These are phyloP conservation scores for Moniliophthora roreri DNA, from an alignment of 1,284 basidiomycete genomes.

Conservation along the genomic window DNA sequence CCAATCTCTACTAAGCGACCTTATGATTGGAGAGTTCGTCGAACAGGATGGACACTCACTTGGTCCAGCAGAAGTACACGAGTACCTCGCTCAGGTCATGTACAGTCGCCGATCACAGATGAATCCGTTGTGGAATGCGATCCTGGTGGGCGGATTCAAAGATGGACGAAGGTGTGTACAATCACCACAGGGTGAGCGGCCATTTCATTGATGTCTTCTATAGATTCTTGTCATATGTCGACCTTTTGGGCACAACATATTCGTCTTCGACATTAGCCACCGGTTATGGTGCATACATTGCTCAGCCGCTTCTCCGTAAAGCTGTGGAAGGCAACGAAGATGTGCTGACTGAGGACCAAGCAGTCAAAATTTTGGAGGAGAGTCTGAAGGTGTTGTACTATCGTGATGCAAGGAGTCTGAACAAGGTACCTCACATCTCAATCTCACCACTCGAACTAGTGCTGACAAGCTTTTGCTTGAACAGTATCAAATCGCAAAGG, in stretches of 20 bases:
- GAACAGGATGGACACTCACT: constrained; percentile 83
- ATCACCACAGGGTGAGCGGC: neutral
- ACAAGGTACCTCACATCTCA: constrained; percentile 68
- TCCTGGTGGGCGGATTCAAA: constrained; percentile 91
- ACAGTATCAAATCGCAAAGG: constrained; percentile 93
- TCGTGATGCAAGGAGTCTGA: constrained; percentile 92
- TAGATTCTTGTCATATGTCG: constrained; percentile 93
- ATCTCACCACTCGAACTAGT: neutral
- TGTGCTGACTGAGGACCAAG: constrained; percentile 77
- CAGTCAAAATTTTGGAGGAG: constrained; percentile 77
- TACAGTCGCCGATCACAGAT: constrained; percentile 88
- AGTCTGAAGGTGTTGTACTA: constrained; percentile 97
- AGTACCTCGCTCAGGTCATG: constrained; percentile 91
- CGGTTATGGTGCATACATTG: constrained; percentile 94
- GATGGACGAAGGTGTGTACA: constrained; percentile 67
- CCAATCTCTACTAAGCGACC: constrained; percentile 73
- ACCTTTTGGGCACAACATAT: constrained; percentile 97
- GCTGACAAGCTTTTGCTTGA: neutral
- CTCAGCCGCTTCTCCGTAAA: constrained; percentile 89
- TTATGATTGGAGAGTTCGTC: constrained; percentile 79
- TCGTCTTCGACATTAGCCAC: constrained; percentile 94
- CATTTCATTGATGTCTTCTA: neutral
- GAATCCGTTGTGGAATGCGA: constrained; percentile 94
- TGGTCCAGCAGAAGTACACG: constrained; percentile 90
- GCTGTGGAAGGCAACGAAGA: constrained; percentile 85